Evolutionary conservation across 2,329 filamentous ascomycete genomes (phyloP).

Genomic region (Alternaria sp.): DNA sequence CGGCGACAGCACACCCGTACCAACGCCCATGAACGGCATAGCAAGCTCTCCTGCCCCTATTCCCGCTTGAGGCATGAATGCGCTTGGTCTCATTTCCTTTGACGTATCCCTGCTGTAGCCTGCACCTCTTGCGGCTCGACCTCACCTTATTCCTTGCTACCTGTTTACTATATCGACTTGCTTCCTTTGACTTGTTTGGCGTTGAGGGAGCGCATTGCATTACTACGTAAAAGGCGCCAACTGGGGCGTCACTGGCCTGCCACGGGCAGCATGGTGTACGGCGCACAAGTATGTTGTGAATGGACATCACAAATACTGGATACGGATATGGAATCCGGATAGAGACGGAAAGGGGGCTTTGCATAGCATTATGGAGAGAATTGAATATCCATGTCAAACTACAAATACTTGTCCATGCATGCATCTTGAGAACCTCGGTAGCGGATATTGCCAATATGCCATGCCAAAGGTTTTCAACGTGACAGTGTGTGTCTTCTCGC

Average conservation of each 20-base stretch:
- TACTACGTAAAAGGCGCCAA: conserved; percentile 25
- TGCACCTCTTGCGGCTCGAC: neutral
- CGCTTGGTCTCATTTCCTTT: neutral
- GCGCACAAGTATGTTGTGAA: conserved; percentile 1
- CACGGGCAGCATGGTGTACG: conserved; percentile 4
- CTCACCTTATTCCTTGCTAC: conserved; percentile 3
- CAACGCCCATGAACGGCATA: conserved; percentile 50
- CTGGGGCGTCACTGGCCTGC: conserved; percentile 25
- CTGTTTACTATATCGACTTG: conserved; percentile 16
- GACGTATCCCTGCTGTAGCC: neutral
- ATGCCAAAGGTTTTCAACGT: neutral
- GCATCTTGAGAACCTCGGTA: neutral
- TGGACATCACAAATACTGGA: conserved; percentile 4
- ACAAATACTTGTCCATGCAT: neutral
- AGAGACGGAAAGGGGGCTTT: neutral
- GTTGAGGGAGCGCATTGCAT: conserved; percentile 28
- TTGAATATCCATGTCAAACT: neutral
- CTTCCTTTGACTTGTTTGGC: conserved; percentile 32
- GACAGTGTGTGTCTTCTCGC: neutral
- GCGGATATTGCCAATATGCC: neutral
- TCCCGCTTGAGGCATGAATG: conserved; percentile 14
- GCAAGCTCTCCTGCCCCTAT: conserved; percentile 60
- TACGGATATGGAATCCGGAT: neutral
- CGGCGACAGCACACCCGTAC: conserved; percentile 54
- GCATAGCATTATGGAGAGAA: conserved; percentile 4